Evolutionary conservation across 164 flowering plant genomes (phyloP).

Genomic region (Stephania japonica): DNA sequence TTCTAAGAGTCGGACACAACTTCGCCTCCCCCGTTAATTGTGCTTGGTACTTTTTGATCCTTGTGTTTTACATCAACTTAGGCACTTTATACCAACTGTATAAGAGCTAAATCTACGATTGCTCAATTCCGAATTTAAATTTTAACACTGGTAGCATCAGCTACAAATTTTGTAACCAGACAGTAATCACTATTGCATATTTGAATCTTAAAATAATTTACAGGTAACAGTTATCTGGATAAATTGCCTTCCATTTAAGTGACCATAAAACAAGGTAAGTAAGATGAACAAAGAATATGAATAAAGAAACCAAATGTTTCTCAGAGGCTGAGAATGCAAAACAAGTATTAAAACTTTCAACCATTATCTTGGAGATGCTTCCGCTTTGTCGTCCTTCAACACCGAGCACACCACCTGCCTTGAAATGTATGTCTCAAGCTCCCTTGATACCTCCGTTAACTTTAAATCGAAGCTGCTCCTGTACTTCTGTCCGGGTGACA

Average conservation of each 20-base stretch:
- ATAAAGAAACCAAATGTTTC: constrained; percentile 23
- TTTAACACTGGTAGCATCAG: too few species aligned
- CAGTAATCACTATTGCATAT: too few species aligned
- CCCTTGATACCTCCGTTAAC: constrained; percentile 78
- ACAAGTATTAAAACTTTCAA: background rate
- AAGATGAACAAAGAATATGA: background rate
- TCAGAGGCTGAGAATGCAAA: constrained; percentile 61
- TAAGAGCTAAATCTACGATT: too few species aligned
- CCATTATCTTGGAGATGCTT: constrained; percentile 50
- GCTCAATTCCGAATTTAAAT: too few species aligned
- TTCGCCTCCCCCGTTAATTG: too few species aligned
- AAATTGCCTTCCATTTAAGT: background rate
- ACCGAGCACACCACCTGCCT: constrained; percentile 76
- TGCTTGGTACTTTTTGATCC: too few species aligned
- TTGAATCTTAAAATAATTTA: background rate
- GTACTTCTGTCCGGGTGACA: constrained; percentile 61
- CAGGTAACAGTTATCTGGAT: background rate
- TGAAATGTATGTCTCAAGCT: constrained; percentile 80
- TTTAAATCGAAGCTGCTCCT: constrained; percentile 74
- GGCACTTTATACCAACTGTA: too few species aligned
- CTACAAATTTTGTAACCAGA: too few species aligned
- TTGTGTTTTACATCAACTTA: too few species aligned
- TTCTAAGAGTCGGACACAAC: too few species aligned
- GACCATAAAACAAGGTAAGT: background rate
- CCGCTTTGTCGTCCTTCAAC: constrained; percentile 50